Base-by-base conservation (phyloP, 2,329 filamentous ascomycete species). In the Alternaria hordeiaustralica region DNA sequence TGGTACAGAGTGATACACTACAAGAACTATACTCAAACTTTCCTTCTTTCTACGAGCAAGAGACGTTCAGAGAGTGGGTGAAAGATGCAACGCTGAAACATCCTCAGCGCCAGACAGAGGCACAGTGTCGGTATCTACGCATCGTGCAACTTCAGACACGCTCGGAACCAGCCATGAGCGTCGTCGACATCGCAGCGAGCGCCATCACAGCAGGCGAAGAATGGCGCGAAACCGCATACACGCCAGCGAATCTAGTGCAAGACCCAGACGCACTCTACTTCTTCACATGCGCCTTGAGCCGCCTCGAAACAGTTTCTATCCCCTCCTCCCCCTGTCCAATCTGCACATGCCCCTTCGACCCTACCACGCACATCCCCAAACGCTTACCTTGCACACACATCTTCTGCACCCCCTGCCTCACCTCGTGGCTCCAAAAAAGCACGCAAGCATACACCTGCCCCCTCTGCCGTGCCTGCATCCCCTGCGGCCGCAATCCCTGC, bases 71-170 rank as follows among this genome's bases (percentile, higher is more conserved):
- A 1, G 26, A 9, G 1, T 67, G 64, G 64, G 41, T 67, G 28
- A 60, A 61, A 21, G 57, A 61, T 12, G 64, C 44, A 1, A 58
- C 30, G 1, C 18, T 69, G 9, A 61, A 61, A 44, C 57, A 65
- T 25, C 64, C 64, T 3, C 44, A 55, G 10, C 61, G 62, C 13
- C 58, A 60, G 3, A 61, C 58, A 12, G 23, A 21, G 1, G 53
- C 60, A 21, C 61, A 69, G n/a, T 7, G 45, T 11, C 50, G 45
- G 15, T 67, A 56, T 47, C 36, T 65, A 0, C 30, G 9, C 23
- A 64, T 69, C 8, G 60, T 63, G 1, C 12, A 30, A 5, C 5
- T 53, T 4, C 61, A 25, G 21, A 0, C 21, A 47, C 13, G 4
- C 2, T 0, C 58, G 45, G 12, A 56, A 3, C 21, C 18, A n/a